Conservation (phyloP, 768 basidiomycete species). For the Stropharia rugosoannulata region DNA sequence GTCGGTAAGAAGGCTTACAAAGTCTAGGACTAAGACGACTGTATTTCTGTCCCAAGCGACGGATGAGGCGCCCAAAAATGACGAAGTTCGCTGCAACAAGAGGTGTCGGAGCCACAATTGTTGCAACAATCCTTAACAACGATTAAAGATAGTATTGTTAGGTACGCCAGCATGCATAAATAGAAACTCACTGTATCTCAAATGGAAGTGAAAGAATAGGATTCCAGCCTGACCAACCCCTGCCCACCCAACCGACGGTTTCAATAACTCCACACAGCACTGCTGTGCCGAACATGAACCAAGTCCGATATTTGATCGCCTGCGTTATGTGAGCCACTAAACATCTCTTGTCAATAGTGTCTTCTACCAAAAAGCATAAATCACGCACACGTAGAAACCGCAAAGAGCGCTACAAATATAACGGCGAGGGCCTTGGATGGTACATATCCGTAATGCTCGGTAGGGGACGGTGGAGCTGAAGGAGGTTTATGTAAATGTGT, state of each 20-base stretch:
- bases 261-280: conserved; percentile 23
- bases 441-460: conserved; percentile 2
- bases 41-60: conserved; percentile 40
- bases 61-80: conserved; percentile 49
- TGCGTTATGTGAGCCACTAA: conserved; percentile 1
- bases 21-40: conserved; percentile 40
- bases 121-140: conserved; percentile 39
- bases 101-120: conserved; percentile 47
- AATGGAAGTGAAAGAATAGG: conserved; percentile 16
- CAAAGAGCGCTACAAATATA: conserved; percentile 1
- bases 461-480: neutral
- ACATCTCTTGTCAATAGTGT: neutral
- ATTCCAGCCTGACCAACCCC: conserved; percentile 22
- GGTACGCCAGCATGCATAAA: neutral
- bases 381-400: neutral
- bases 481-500: neutral
- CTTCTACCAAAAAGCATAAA: neutral
- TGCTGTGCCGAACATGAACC: conserved; percentile 18
- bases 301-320: conserved; percentile 4
- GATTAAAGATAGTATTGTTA: neutral
- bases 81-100: conserved; percentile 61
- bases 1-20: neutral
- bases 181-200: conserved; percentile 10
- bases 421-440: neutral
- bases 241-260: conserved; percentile 20